Evolutionary conservation across 1,139 yeast genomes (phyloP), one percentile per base, ranked within the genome.

Genomic region (Kurtzmaniella quercitrusa): DNA sequence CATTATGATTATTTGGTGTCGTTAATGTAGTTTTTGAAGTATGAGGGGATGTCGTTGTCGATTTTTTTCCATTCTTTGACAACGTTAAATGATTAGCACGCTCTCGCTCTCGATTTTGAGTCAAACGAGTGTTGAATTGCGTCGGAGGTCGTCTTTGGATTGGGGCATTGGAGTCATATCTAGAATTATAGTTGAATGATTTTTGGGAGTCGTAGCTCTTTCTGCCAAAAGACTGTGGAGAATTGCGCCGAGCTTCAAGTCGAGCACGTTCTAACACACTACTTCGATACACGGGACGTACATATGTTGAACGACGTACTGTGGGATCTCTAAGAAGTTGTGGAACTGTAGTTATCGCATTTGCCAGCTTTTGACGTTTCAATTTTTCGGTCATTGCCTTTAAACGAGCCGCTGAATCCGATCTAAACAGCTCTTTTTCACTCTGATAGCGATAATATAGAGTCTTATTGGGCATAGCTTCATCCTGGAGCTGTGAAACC

Each of bases 381-480:
- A 76, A 53, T 45, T 61, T 61, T 45, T 68, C 67, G 47, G 74
- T 74, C 49, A 74, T 64, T 38, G 61, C 55, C 46, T 83, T 62
- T 37, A 78, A 59, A 42, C 79, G 61, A 42, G 68, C 72, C 1
- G 82, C 72, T 14, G 80, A 75, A 47, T 73, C 68, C 42, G 73
- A 73, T 43, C 79, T 65, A 50, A 77, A 76, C 42, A 56, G 54
- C 19, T 69, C 68, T 28, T 74, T 62, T 41, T 80, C 84, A 20
- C 62, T 53, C 16, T 58, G 55, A 49, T 78, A 78, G 48, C 61
- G 62, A 42, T 61, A 51, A 53, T 74, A 80, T 9, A 78, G 52
- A 38, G 54, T 56, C 60, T 46, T 78, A 66, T 51, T 68, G 14
- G 74, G 71, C 74, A 68, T 69, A 40, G 11, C 11, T 19, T 38